Evolutionary conservation across 2,329 filamentous ascomycete genomes (phyloP).

Genomic region (Aplosporella prunicola): DNA sequence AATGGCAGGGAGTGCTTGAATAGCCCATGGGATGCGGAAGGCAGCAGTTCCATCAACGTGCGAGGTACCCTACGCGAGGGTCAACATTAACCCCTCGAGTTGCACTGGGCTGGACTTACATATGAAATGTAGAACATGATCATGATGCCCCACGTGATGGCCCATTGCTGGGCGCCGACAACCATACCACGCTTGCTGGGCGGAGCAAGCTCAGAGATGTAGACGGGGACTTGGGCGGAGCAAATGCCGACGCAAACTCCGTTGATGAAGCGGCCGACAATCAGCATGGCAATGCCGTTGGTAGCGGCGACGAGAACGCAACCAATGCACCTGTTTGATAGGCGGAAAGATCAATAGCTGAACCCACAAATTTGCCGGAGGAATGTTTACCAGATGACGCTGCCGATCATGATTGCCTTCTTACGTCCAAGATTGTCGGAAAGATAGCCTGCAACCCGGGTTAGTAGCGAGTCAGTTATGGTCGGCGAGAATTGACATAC

Average conservation of each 20-base stretch:
- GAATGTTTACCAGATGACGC: constrained; percentile 42
- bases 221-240: constrained; percentile 59
- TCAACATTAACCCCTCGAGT: constrained; percentile 25
- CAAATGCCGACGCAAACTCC: constrained; percentile 67
- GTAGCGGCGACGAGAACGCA: constrained; percentile 54
- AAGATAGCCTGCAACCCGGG: constrained; percentile 31
- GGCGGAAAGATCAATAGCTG: not conserved
- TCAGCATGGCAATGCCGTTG: constrained; percentile 60
- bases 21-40: constrained; percentile 29
- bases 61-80: constrained; percentile 28
- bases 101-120: not conserved
- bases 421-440: constrained; percentile 50
- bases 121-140: constrained; percentile 54
- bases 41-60: constrained; percentile 23
- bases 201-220: constrained; percentile 57
- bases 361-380: no score
- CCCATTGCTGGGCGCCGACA: constrained; percentile 64
- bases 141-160: constrained; percentile 61
- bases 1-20: constrained; percentile 30
- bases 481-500: not conserved
- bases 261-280: constrained; percentile 58
- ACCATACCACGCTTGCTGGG: constrained; percentile 51
- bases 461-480: not conserved
- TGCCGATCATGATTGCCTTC: constrained; percentile 43
- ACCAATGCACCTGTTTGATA: constrained; percentile 46